Evolutionary conservation across 1,139 yeast genomes (phyloP).

Genomic region (Protomyces inundatus): DNA sequence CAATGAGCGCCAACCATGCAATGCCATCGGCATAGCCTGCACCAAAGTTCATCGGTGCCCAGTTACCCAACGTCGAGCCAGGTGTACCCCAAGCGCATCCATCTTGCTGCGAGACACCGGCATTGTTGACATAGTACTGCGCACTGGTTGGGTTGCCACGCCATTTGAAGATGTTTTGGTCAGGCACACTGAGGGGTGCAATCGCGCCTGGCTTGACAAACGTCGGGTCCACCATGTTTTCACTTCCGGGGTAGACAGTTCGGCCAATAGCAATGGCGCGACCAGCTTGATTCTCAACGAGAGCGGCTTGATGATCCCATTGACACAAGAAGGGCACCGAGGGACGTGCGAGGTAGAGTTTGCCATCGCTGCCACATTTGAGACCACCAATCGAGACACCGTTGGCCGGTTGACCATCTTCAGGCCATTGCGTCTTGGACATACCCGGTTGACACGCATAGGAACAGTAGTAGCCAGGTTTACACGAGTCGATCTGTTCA

Average conservation of each 20-base stretch:
- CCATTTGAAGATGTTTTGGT: slow-evolving; percentile 73
- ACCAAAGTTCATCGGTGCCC: slow-evolving; percentile 96
- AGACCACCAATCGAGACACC: slow-evolving; percentile 93
- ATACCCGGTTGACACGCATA: slow-evolving; percentile 94
- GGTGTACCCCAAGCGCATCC: slow-evolving; percentile 91
- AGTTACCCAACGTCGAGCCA: slow-evolving; percentile 85
- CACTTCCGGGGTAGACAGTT: slow-evolving; percentile 98
- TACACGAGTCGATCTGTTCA: slow-evolving; percentile 55
- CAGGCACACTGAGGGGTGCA: slow-evolving; percentile 69
- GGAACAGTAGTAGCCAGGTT: slow-evolving; percentile 89
- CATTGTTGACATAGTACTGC: slow-evolving; percentile 94
- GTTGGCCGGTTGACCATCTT: slow-evolving; percentile 62
- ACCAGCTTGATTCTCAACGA: slow-evolving; percentile 59
- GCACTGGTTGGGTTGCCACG: slow-evolving; percentile 73
- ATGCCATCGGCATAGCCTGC: slow-evolving; percentile 77
- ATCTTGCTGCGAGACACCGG: slow-evolving; percentile 80
- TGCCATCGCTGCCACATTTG: slow-evolving; percentile 61
- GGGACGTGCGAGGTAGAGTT: slow-evolving; percentile 70
- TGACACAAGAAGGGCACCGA: slow-evolving; percentile 64
- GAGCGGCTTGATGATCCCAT: slow-evolving; percentile 71
- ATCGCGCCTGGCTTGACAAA: slow-evolving; percentile 62
- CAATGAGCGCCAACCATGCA: slow-evolving; percentile 78
- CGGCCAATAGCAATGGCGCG: slow-evolving; percentile 81
- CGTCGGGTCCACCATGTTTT: slow-evolving; percentile 95
- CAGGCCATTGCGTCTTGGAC: slow-evolving; percentile 97